These are phyloP conservation scores for Pezicula carpinea DNA, from an alignment of 2,329 filamentous ascomycete species.

Conservation along the genomic window DNA sequence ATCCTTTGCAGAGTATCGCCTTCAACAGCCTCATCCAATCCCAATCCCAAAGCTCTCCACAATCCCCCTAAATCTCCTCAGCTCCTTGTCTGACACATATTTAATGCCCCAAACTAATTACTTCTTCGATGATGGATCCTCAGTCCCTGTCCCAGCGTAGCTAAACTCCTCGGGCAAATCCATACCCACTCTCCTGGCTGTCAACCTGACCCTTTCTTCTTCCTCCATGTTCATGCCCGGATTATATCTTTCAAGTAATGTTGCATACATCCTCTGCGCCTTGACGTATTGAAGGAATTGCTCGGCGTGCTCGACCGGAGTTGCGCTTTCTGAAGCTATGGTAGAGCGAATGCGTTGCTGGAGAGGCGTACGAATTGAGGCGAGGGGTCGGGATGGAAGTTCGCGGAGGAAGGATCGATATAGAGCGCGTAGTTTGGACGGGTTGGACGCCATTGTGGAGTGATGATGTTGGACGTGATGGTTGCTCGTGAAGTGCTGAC, in stretches of 20 bases:
- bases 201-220: slow-evolving; percentile 78
- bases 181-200: slow-evolving; percentile 85
- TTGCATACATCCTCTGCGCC: slow-evolving; percentile 80
- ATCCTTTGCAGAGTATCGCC: too few species aligned
- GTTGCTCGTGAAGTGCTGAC: too few species aligned
- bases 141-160: slow-evolving; percentile 1
- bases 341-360: slow-evolving; percentile 64
- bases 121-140: background rate
- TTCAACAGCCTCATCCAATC: background rate
- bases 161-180: slow-evolving; percentile 66
- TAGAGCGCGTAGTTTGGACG: slow-evolving; percentile 62
- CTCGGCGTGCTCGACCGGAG: slow-evolving; percentile 51
- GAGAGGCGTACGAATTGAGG: slow-evolving; percentile 55
- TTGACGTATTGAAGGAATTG: slow-evolving; percentile 77
- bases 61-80: background rate
- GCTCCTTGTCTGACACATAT: background rate
- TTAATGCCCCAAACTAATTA: background rate
- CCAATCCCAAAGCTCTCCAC: background rate
- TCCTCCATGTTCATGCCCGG: slow-evolving; percentile 84
- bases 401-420: slow-evolving; percentile 89
- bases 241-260: slow-evolving; percentile 86
- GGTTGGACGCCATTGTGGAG: slow-evolving; percentile 25
- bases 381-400: slow-evolving; percentile 65
- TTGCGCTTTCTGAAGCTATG: slow-evolving; percentile 41
- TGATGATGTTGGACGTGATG: background rate